These are phyloP conservation scores for Torulaspora maleeae DNA, from an alignment of 805 yeast species.

Conservation along the genomic window DNA sequence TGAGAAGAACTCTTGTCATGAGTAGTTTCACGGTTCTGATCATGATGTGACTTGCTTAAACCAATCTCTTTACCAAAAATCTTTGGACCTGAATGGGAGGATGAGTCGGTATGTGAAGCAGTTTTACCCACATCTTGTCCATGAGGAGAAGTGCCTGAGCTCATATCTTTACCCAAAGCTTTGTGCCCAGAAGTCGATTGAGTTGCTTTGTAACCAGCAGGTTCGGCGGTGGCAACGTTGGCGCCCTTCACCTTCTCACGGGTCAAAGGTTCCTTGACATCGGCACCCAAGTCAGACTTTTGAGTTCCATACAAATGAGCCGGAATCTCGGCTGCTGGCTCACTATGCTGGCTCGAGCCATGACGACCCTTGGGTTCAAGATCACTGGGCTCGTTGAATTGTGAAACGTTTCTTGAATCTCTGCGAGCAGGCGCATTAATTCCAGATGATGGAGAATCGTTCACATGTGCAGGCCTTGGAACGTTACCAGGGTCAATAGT, in stretches of 20 bases:
- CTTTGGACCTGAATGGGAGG: neutral
- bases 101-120: neutral
- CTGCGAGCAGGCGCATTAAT: conserved; percentile 4
- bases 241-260: neutral
- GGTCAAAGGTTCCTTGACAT: neutral
- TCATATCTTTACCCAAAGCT: neutral
- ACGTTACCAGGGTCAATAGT: conserved; percentile 2
- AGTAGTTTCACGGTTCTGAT: neutral
- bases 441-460: conserved; percentile 1
- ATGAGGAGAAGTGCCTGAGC: neutral
- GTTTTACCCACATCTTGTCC: neutral
- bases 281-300: neutral
- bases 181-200: neutral
- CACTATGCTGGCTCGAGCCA: neutral
- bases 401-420: conserved; percentile 1
- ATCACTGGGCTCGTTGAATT: conserved; percentile 2
- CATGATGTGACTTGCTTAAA: neutral
- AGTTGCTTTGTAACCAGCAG: neutral
- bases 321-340: neutral
- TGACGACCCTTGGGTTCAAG: neutral
- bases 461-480: conserved; percentile 7
- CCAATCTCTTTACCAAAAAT: neutral
- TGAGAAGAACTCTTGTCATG: neutral
- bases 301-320: conserved; percentile 1
- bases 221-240: neutral